Evolutionary conservation across 805 yeast species (phyloP).

Genomic region (Isabelozyma gotoi): DNA sequence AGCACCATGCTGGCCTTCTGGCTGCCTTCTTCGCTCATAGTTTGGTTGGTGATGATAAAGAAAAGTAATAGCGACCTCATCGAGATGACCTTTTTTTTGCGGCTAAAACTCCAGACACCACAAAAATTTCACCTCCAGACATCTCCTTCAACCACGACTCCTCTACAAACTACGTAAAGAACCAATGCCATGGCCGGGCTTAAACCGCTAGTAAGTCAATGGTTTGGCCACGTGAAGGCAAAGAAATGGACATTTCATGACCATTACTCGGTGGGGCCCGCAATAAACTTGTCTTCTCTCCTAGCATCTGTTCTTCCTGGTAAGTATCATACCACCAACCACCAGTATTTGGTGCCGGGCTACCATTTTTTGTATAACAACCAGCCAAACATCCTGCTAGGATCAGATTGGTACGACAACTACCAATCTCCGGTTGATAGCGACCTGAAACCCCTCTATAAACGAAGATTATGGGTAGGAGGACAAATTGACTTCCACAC

Average conservation of each 20-base stretch:
- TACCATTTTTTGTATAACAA: conserved; percentile 69
- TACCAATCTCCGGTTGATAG: conserved; percentile 61
- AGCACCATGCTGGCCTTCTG: conserved; percentile 21
- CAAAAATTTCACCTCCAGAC: no score
- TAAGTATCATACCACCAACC: background rate
- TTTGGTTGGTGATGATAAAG: conserved; percentile 13
- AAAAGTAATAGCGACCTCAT: background rate
- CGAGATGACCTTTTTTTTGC: conserved; percentile 6
- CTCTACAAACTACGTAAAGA: background rate
- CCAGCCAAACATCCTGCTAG: conserved; percentile 50
- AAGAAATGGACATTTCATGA: conserved; percentile 19
- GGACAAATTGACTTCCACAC: conserved; percentile 53
- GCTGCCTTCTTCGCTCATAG: conserved; percentile 18
- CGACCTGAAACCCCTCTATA: conserved; percentile 30
- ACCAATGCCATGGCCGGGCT: background rate
- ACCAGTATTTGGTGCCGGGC: conserved; percentile 22
- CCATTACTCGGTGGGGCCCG: conserved; percentile 16
- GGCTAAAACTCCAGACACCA: background rate
- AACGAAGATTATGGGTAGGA: conserved; percentile 76
- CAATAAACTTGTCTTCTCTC: conserved; percentile 10
- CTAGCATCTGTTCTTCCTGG: background rate
- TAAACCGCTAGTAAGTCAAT: conserved; percentile 7
- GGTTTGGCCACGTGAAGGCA: conserved; percentile 18
- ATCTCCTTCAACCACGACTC: no score
- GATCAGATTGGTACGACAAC: conserved; percentile 77